Evolutionary conservation across 2,329 filamentous ascomycete species (phyloP).

Genomic region (Rasamsonia emersonii): DNA sequence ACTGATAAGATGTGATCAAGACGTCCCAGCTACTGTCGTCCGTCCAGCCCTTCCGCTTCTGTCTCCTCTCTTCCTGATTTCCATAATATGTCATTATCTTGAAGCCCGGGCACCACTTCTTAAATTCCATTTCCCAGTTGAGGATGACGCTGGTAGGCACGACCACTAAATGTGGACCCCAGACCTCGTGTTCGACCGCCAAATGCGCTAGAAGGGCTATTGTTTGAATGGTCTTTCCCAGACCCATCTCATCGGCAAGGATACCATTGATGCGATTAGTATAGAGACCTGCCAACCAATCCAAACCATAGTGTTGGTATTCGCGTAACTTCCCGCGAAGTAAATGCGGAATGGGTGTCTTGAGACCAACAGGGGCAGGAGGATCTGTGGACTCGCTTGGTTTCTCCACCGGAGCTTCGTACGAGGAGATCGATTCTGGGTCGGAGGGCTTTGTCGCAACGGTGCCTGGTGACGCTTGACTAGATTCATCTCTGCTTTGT

Average conservation of each 20-base stretch:
- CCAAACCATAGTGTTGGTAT: constrained; percentile 93
- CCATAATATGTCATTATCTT: constrained; percentile 98
- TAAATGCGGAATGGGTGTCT: constrained; percentile 70
- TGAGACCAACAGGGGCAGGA: constrained; percentile 36
- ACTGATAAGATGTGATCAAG: constrained; percentile 93
- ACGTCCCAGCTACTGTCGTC: constrained; percentile 94
- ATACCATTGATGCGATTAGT: constrained; percentile 92
- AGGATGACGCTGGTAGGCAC: constrained; percentile 98
- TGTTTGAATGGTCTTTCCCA: constrained; percentile 97
- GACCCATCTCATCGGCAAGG: constrained; percentile 93
- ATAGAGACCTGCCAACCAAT: constrained; percentile 93
- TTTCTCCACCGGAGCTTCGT: constrained; percentile 27
- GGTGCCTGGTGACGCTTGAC: constrained; percentile 35
- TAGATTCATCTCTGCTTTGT: constrained; percentile 26
- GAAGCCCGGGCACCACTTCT: constrained; percentile 95
- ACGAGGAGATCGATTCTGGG: constrained; percentile 35
- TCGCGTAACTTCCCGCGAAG: constrained; percentile 83
- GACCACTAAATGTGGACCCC: constrained; percentile 92
- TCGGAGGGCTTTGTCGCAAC: constrained; percentile 37
- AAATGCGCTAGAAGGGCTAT: constrained; percentile 89
- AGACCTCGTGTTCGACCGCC: constrained; percentile 79
- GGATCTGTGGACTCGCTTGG: constrained; percentile 28
- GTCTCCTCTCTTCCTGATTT: constrained; percentile 79
- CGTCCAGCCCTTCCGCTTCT: constrained; percentile 87
- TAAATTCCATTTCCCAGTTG: constrained; percentile 99